These are phyloP conservation scores for Chimonanthus salicifolius DNA, from an alignment of 164 flowering plant genomes.

Conservation along the genomic window DNA sequence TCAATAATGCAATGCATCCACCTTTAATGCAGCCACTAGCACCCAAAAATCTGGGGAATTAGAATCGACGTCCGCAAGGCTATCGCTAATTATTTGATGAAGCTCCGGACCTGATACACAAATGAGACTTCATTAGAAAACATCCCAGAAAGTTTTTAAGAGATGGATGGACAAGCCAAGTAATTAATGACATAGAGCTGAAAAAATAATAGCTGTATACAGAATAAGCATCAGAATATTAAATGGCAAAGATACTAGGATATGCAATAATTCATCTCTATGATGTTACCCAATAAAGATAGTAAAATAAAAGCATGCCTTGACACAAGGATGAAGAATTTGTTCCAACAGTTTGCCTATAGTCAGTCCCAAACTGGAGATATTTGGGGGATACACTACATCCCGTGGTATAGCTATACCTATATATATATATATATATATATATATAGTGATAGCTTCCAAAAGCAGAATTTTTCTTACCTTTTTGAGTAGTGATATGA, in stretches of 20 bases:
- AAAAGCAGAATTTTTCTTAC: too few species aligned
- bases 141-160: not conserved
- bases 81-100: constrained; percentile 56
- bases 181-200: not conserved
- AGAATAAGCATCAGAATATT: not conserved
- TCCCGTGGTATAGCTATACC: too few species aligned
- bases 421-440: too few species aligned
- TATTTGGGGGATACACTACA: too few species aligned
- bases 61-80: constrained; percentile 65
- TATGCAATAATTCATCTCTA: too few species aligned
- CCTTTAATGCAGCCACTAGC: constrained; percentile 96
- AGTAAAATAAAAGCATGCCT: too few species aligned
- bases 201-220: not conserved
- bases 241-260: not conserved
- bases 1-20: constrained; percentile 19
- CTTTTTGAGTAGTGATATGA: too few species aligned
- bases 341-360: too few species aligned
- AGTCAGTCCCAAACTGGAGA: too few species aligned
- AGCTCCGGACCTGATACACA: constrained; percentile 51
- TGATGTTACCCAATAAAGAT: too few species aligned
- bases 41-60: constrained; percentile 92
- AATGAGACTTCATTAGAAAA: not conserved
- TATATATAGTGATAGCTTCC: too few species aligned
- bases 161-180: not conserved
- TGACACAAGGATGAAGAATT: too few species aligned